A percentile compares a stretch with the other conserved stretches of the same genome.
Evolutionary conservation across 2,329 filamentous ascomycete genomes (phyloP).

Genomic region (Aspergillus sp.): DNA sequence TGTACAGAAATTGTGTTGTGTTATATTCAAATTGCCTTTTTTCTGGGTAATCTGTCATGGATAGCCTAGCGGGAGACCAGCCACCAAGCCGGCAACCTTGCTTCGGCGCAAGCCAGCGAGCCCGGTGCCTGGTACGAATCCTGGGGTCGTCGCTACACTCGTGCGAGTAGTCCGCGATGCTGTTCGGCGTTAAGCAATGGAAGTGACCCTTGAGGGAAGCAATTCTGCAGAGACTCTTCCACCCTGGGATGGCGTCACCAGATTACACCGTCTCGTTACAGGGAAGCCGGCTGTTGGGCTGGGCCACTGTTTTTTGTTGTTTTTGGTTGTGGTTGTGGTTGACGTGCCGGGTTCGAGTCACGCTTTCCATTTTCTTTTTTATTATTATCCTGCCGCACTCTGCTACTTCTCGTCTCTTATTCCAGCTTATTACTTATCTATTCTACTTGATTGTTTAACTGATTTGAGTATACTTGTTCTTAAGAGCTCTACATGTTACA

Average conservation of each 20-base stretch:
- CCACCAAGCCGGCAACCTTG: constrained; percentile 29
- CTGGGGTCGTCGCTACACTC: constrained; percentile 45
- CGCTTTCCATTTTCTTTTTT: constrained; percentile 8
- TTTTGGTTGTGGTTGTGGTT: no score
- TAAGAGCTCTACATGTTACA: no score
- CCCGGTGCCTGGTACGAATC: constrained; percentile 48
- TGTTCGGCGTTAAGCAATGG: constrained; percentile 46
- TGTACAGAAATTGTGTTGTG: no score
- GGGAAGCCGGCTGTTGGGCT: constrained; percentile 26
- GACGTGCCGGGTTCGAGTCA: no score
- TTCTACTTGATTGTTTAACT: not conserved
- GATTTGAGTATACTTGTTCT: no score
- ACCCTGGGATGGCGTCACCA: constrained; percentile 46
- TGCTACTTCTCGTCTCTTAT: not conserved
- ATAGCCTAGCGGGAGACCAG: constrained; percentile 33
- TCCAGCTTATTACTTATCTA: not conserved
- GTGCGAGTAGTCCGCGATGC: constrained; percentile 48
- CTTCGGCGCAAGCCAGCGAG: constrained; percentile 27
- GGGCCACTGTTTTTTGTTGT: constrained; percentile 25
- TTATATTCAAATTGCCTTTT: no score
- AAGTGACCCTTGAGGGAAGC: constrained; percentile 48
- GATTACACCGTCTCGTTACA: constrained; percentile 41
- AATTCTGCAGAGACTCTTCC: constrained; percentile 50
- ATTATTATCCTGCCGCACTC: constrained; percentile 1
- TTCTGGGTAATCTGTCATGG: constrained; percentile 36